Conservation (phyloP, 176 grass and related monocot genomes). For the Urochloa ruziziensis region DNA sequence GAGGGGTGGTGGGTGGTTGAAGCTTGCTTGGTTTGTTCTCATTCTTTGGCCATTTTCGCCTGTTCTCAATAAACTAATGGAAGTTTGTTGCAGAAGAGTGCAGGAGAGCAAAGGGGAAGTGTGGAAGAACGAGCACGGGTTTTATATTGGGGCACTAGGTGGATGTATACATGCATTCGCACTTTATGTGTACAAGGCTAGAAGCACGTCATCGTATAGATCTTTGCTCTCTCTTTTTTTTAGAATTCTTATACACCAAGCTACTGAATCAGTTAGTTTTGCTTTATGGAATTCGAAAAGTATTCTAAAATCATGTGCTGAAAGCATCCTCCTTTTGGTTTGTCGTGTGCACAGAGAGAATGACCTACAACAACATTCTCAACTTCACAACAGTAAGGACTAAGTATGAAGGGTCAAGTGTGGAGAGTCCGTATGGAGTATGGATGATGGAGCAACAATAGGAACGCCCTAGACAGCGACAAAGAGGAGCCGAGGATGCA, state of each 20-base stretch:
- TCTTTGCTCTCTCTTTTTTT: not conserved
- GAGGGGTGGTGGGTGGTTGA: not conserved
- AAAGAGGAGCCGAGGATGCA: no score
- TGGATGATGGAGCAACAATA: no score
- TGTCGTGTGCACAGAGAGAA: no score
- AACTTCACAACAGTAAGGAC: no score
- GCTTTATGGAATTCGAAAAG: not conserved
- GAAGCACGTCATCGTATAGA: not conserved
- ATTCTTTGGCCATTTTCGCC: constrained; percentile 23
- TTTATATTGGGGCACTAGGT: not conserved
- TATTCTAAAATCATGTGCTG: not conserved
- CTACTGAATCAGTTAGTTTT: not conserved
- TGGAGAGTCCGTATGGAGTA: no score
- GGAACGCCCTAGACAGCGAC: no score
- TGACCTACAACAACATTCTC: no score
- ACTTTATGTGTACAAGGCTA: not conserved
- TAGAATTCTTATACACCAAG: not conserved
- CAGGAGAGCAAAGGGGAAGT: constrained; percentile 1
- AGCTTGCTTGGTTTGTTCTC: constrained; percentile 34
- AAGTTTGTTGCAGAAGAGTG: constrained; percentile 28
- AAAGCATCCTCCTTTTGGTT: not conserved
- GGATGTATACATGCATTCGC: not conserved
- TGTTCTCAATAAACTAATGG: not conserved
- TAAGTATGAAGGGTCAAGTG: no score
- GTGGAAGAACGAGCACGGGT: constrained; percentile 15